Evolutionary conservation across 495 filamentous ascomycete species (phyloP).

Genomic region (Hyaloscypha finlandica): DNA sequence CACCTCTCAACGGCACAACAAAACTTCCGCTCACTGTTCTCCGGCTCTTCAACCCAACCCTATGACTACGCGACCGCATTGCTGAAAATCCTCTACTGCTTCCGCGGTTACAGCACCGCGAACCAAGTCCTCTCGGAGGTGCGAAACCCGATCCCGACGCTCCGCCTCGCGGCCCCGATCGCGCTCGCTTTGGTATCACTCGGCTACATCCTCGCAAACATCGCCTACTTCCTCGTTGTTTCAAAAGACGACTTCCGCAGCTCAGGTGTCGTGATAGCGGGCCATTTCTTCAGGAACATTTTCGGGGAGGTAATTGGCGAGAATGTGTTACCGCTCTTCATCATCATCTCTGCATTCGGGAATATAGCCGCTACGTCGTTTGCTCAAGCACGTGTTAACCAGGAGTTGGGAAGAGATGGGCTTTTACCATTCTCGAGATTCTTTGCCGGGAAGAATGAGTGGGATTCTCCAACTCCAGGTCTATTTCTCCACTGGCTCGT

Average conservation of each 20-base stretch:
- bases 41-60: slow-evolving; percentile 42
- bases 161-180: slow-evolving; percentile 61
- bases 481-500: slow-evolving; percentile 55
- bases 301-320: slow-evolving; percentile 42
- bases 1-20: slow-evolving; percentile 37
- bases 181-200: slow-evolving; percentile 58
- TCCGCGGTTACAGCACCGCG: slow-evolving; percentile 47
- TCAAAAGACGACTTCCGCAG: slow-evolving; percentile 50
- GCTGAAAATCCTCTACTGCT: slow-evolving; percentile 52
- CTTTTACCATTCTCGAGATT: slow-evolving; percentile 60
- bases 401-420: slow-evolving; percentile 68
- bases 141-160: slow-evolving; percentile 59
- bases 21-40: slow-evolving; percentile 40
- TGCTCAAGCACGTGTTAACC: slow-evolving; percentile 63
- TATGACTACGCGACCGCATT: slow-evolving; percentile 52
- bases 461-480: slow-evolving; percentile 35
- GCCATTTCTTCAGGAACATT: slow-evolving; percentile 51
- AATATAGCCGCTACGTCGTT: slow-evolving; percentile 52
- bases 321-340: slow-evolving; percentile 55
- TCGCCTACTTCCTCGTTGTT: slow-evolving; percentile 57
- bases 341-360: slow-evolving; percentile 64
- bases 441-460: slow-evolving; percentile 40
- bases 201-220: slow-evolving; percentile 65
- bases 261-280: slow-evolving; percentile 45
- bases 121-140: slow-evolving; percentile 60